Evolutionary conservation across 2,329 filamentous ascomycete genomes (phyloP).

Genomic region (Incumbomyces lentus): DNA sequence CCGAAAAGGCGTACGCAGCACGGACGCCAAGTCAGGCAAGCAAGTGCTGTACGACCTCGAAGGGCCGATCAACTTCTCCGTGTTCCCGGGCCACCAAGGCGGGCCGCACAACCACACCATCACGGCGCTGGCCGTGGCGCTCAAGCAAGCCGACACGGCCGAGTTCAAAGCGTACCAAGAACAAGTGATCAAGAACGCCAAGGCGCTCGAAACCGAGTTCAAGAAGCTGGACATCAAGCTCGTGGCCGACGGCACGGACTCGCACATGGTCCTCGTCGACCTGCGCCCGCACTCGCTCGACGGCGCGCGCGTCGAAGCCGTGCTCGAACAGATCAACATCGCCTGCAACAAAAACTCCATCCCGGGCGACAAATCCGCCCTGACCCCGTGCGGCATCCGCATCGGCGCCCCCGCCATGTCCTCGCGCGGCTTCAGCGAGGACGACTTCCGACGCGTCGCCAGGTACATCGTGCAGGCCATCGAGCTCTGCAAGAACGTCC

Average conservation of each 20-base stretch:
- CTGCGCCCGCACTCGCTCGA: constrained; percentile 79
- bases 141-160: constrained; percentile 81
- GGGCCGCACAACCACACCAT: constrained; percentile 99
- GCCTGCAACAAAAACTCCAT: constrained; percentile 99
- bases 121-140: constrained; percentile 84
- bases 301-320: constrained; percentile 81
- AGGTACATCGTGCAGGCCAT: constrained; percentile 79
- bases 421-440: constrained; percentile 78
- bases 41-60: constrained; percentile 87
- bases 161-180: constrained; percentile 94
- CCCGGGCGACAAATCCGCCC: constrained; percentile 83
- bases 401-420: constrained; percentile 98
- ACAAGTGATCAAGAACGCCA: constrained; percentile 85
- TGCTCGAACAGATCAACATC: constrained; percentile 84
- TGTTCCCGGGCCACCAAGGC: constrained; percentile 98
- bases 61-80: constrained; percentile 93
- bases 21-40: constrained; percentile 83
- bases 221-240: constrained; percentile 80
- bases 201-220: constrained; percentile 66
- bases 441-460: constrained; percentile 78
- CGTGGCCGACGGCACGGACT: constrained; percentile 91
- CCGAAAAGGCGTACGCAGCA: constrained; percentile 87
- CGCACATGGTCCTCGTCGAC: constrained; percentile 93
- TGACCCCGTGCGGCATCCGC: constrained; percentile 84
- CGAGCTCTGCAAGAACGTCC: constrained; percentile 73